phyloP scores from a whole-genome alignment of 768 basidiomycete genomes.

The Boletellus emodensis region DNA sequence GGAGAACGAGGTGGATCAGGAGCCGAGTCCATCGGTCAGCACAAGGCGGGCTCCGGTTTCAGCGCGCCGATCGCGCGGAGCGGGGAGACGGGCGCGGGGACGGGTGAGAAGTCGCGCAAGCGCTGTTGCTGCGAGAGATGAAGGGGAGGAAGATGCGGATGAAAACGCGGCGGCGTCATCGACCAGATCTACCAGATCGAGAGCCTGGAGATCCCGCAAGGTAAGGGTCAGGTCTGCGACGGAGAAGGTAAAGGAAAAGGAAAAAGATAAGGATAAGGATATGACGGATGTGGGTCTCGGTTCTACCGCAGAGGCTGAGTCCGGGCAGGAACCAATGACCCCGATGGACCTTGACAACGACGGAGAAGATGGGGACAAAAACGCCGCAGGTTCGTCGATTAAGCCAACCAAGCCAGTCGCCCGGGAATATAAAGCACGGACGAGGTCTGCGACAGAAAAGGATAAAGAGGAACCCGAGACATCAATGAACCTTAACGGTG shows the following conservation, averaged over 20 bases:
- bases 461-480: too few species aligned
- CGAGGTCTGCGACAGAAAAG: too few species aligned
- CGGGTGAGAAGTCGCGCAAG: slow-evolving; percentile 34
- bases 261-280: slow-evolving; percentile 27
- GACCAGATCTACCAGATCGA: slow-evolving; percentile 31
- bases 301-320: slow-evolving; percentile 27
- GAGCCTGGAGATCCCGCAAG: slow-evolving; percentile 27
- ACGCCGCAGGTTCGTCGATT: slow-evolving; percentile 16
- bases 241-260: slow-evolving; percentile 26
- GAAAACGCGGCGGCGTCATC: slow-evolving; percentile 23
- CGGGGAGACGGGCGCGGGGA: slow-evolving; percentile 28
- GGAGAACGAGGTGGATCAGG: slow-evolving; percentile 62
- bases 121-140: slow-evolving; percentile 23
- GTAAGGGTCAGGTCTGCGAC: slow-evolving; percentile 14
- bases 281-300: slow-evolving; percentile 30
- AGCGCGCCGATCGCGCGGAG: slow-evolving; percentile 21
- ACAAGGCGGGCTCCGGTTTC: slow-evolving; percentile 11
- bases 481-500: too few species aligned
- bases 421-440: too few species aligned
- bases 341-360: slow-evolving; percentile 37
- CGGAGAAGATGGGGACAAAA: slow-evolving; percentile 38
- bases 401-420: background rate
- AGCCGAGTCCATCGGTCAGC: slow-evolving; percentile 32
- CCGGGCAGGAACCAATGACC: slow-evolving; percentile 33
- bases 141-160: slow-evolving; percentile 38